A percentile compares a stretch with the other conserved stretches of the same genome.
phyloP scores from a whole-genome alignment of 164 flowering plant genomes.

The Pachysandra terminalis region DNA sequence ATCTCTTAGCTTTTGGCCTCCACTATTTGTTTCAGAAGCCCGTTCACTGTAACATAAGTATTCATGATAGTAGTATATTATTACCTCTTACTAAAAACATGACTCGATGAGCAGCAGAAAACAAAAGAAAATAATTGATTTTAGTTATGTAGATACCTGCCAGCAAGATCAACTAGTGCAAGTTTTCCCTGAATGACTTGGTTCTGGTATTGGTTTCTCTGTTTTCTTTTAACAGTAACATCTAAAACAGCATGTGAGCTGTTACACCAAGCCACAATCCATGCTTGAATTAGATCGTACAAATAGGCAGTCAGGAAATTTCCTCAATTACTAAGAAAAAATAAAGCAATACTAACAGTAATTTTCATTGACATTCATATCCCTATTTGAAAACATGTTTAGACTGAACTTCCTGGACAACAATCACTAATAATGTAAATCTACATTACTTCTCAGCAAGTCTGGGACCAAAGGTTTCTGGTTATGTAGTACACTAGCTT shows the following conservation, averaged over 20 bases:
- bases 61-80: neutral
- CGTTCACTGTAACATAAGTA: constrained; percentile 60
- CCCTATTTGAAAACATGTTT: neutral
- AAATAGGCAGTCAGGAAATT: neutral
- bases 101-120: neutral
- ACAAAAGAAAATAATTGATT: neutral
- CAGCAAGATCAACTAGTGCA: constrained; percentile 96
- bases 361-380: neutral
- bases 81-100: neutral
- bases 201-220: constrained; percentile 55
- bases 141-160: constrained; percentile 36
- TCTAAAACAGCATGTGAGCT: constrained; percentile 94
- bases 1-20: constrained; percentile 89
- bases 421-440: neutral
- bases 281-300: neutral
- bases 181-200: constrained; percentile 82
- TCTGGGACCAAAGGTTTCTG: neutral
- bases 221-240: constrained; percentile 71
- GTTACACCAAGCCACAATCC: constrained; percentile 9
- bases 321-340: too few relatives aligned
- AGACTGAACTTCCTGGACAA: neutral
- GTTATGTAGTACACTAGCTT: neutral
- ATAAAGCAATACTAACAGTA: neutral
- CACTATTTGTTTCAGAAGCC: constrained; percentile 86
- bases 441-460: neutral